These are phyloP conservation scores for Xylariales sp. DNA, from an alignment of 2,329 filamentous ascomycete species.

Conservation along the genomic window DNA sequence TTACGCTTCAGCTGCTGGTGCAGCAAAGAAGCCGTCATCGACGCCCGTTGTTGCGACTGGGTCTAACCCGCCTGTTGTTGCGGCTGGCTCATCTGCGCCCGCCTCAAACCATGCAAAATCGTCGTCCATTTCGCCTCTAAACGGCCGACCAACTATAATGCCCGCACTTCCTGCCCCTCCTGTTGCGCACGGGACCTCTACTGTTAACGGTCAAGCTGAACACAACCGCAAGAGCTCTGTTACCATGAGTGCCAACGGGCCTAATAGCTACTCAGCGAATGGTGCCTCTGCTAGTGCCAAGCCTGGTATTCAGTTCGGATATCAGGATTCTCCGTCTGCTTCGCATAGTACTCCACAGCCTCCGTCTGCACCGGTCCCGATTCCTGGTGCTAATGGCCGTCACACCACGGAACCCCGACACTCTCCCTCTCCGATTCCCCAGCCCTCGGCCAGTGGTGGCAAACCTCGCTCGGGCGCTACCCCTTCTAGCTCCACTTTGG, in stretches of 20 bases:
- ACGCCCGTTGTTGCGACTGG: constrained; percentile 71
- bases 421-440: constrained; percentile 93
- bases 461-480: constrained; percentile 80
- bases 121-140: constrained; percentile 81
- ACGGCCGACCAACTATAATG: constrained; percentile 80
- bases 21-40: constrained; percentile 71
- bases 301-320: constrained; percentile 83
- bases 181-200: constrained; percentile 71
- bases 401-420: constrained; percentile 85
- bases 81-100: constrained; percentile 65
- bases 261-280: constrained; percentile 80
- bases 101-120: constrained; percentile 71
- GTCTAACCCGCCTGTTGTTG: constrained; percentile 65
- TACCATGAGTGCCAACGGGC: constrained; percentile 87
- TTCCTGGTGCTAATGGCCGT: constrained; percentile 71
- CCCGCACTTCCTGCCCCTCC: constrained; percentile 76
- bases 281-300: constrained; percentile 72
- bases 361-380: constrained; percentile 69
- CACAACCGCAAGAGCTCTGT: constrained; percentile 90
- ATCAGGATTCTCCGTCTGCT: constrained; percentile 74
- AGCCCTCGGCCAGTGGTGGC: constrained; percentile 84
- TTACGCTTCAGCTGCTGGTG: constrained; percentile 75
- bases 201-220: constrained; percentile 74
- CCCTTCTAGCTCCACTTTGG: constrained; percentile 73
- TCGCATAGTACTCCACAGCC: constrained; percentile 74